Conservation (phyloP, 169 alveolate species). For the Blepharisma undulans region DNA sequence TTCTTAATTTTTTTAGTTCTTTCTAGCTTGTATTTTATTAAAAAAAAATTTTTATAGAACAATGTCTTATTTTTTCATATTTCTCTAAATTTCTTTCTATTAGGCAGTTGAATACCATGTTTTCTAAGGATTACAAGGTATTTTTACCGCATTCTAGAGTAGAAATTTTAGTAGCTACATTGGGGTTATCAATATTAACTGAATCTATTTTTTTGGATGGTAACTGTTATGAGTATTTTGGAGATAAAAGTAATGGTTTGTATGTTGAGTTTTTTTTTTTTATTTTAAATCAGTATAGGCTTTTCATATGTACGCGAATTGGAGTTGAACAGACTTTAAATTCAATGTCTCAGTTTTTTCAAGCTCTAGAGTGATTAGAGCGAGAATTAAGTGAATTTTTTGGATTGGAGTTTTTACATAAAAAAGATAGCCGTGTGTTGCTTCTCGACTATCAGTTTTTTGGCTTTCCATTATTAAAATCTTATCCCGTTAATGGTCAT, state of each 20-base stretch:
- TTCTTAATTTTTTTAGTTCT: too few relatives aligned
- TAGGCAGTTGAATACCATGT: too few relatives aligned
- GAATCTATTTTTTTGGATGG: not conserved
- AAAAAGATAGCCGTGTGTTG: not conserved
- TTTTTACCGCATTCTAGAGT: not conserved
- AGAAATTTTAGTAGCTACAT: not conserved
- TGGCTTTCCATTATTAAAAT: not conserved
- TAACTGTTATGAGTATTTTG: not conserved
- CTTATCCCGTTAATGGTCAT: not conserved
- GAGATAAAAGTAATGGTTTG: not conserved
- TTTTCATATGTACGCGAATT: not conserved
- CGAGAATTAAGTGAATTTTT: not conserved
- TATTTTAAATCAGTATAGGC: not conserved
- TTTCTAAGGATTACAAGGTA: too few relatives aligned
- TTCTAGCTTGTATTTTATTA: too few relatives aligned
- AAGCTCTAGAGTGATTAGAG: not conserved
- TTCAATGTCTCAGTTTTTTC: not conserved
- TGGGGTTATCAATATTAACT: not conserved
- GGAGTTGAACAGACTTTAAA: not conserved
- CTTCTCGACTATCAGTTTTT: not conserved
- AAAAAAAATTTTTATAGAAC: too few relatives aligned
- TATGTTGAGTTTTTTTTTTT: not conserved
- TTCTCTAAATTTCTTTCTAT: not conserved
- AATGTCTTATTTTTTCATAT: too few relatives aligned
- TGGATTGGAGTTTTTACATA: not conserved